Conservation (phyloP, 345 rosid species). For the Anacardium occidentale region DNA sequence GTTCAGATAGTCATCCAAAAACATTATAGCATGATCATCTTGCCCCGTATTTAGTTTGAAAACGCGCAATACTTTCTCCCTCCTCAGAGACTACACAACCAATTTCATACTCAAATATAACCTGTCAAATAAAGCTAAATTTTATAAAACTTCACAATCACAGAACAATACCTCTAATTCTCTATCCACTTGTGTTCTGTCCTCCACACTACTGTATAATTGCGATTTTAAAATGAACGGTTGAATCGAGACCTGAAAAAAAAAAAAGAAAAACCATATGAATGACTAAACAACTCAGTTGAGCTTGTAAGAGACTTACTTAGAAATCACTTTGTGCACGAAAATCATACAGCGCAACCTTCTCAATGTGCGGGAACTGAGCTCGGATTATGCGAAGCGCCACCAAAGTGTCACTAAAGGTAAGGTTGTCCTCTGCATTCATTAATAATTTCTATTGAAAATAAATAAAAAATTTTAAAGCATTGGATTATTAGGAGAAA, state of each 20-base stretch:
- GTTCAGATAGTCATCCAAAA: slow-evolving; percentile 72
- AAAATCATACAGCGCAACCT: slow-evolving; percentile 39
- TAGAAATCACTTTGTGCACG: neutral
- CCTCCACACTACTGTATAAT: slow-evolving; percentile 73
- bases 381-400: slow-evolving; percentile 91
- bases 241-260: slow-evolving; percentile 55
- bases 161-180: slow-evolving; percentile 63
- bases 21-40: slow-evolving; percentile 88
- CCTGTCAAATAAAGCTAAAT: neutral
- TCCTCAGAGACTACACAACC: slow-evolving; percentile 56
- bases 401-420: slow-evolving; percentile 74
- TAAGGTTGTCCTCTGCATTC: slow-evolving; percentile 63
- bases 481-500: neutral
- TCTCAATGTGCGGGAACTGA: slow-evolving; percentile 80
- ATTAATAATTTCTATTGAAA: neutral
- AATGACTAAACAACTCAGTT: neutral
- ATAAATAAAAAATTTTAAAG: neutral
- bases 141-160: neutral
- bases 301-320: slow-evolving; percentile 2
- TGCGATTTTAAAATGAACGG: slow-evolving; percentile 88
- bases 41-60: slow-evolving; percentile 87
- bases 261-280: slow-evolving; percentile 2
- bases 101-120: slow-evolving; percentile 5
- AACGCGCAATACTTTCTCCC: slow-evolving; percentile 70
- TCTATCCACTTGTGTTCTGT: slow-evolving; percentile 85